Evolutionary conservation across 306 rosid genomes (phyloP).

Genomic region (Acacia melanoxylon): DNA sequence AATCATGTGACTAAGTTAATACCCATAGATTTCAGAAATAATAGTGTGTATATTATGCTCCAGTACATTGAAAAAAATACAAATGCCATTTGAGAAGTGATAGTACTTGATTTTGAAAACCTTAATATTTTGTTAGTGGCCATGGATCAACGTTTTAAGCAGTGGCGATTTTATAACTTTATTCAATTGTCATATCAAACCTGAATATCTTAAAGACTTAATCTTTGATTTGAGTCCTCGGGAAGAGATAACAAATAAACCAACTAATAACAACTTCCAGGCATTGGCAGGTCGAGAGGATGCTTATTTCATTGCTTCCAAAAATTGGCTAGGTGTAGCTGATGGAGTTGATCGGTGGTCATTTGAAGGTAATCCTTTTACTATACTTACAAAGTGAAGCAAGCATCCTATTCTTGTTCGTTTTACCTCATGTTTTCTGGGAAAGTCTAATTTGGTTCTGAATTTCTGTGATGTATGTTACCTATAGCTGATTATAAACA

Average conservation of each 20-base stretch:
- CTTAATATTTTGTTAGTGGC: too few relatives aligned
- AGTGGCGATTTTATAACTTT: neutral
- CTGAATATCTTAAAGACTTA: neutral
- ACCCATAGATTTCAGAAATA: too few relatives aligned
- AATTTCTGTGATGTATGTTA: neutral
- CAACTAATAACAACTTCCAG: slow-evolving; percentile 64
- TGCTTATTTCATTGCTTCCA: slow-evolving; percentile 61
- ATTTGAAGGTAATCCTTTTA: slow-evolving; percentile 55
- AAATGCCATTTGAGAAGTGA: too few relatives aligned
- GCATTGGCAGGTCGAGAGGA: slow-evolving; percentile 71
- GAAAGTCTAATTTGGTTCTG: slow-evolving; percentile 18
- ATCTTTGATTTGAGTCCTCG: slow-evolving; percentile 23
- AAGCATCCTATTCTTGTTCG: slow-evolving; percentile 10
- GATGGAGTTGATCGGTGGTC: slow-evolving; percentile 87
- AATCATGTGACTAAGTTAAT: too few relatives aligned
- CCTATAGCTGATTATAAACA: neutral
- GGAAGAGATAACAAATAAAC: slow-evolving; percentile 34
- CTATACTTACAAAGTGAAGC: slow-evolving; percentile 18
- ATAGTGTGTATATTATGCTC: too few relatives aligned
- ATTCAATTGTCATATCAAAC: neutral
- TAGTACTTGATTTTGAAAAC: too few relatives aligned
- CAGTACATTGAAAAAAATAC: too few relatives aligned
- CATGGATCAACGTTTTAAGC: too few relatives aligned
- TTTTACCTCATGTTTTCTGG: slow-evolving; percentile 2
- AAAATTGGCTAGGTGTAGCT: slow-evolving; percentile 76